phyloP scores from a whole-genome alignment of 2,329 filamentous ascomycete genomes.

The Fusarium anguioides region DNA sequence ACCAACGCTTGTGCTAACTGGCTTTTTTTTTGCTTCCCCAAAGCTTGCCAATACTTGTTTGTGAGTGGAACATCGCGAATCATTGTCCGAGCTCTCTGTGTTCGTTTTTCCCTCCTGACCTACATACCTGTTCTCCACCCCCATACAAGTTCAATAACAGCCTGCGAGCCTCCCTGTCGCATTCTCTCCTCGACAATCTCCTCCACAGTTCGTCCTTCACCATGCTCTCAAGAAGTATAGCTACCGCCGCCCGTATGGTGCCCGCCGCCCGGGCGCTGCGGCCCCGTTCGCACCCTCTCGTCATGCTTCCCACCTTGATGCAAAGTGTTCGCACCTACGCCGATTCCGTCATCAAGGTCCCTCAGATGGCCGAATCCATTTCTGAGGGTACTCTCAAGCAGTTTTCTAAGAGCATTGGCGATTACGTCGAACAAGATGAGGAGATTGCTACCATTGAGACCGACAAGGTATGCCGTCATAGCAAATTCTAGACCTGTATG shows the following conservation, averaged over 20 bases:
- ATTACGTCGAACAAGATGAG: constrained; percentile 94
- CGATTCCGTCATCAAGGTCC: constrained; percentile 90
- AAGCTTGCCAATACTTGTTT: constrained; percentile 32
- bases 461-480: constrained; percentile 77
- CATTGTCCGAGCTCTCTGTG: constrained; percentile 37
- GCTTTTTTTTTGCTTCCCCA: constrained; percentile 19
- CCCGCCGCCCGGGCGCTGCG: constrained; percentile 56
- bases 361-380: constrained; percentile 98
- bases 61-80: constrained; percentile 36
- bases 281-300: constrained; percentile 45
- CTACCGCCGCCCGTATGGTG: constrained; percentile 57
- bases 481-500: background rate
- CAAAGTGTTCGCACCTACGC: constrained; percentile 73
- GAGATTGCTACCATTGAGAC: constrained; percentile 99
- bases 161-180: constrained; percentile 12
- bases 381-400: constrained; percentile 97
- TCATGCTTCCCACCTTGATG: constrained; percentile 62
- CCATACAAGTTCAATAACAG: constrained; percentile 7
- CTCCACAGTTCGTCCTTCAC: constrained; percentile 29
- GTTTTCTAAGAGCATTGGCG: constrained; percentile 91
- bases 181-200: background rate
- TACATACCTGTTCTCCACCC: constrained; percentile 16
- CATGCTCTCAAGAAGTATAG: constrained; percentile 59
- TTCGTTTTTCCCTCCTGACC: constrained; percentile 39
- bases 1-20: constrained; percentile 11